Conservation (phyloP, 2,329 filamentous ascomycete genomes). For the Mycogone perniciosa region DNA sequence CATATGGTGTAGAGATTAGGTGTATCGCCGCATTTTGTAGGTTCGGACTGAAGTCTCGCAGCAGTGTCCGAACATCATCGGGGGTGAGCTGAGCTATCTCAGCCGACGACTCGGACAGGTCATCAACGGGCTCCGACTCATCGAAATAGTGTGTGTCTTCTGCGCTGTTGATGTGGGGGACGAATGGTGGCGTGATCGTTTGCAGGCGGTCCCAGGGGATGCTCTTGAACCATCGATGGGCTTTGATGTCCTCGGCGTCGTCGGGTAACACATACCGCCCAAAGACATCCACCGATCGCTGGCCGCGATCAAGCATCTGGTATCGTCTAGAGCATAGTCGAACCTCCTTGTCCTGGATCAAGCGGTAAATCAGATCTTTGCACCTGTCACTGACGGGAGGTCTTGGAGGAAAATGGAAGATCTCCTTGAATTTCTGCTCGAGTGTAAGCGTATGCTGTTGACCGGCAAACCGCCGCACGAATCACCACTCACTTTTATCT, state of each 20-base stretch:
- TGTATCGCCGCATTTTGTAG: conserved; percentile 39
- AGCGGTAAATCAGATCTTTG: conserved; percentile 65
- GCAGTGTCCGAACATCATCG: conserved; percentile 25
- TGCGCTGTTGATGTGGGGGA: conserved; percentile 61
- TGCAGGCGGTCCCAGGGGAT: conserved; percentile 75
- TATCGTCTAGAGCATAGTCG: conserved; percentile 76
- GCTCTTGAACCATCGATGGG: conserved; percentile 76
- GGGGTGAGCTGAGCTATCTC: conserved; percentile 25
- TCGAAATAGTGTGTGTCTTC: conserved; percentile 90
- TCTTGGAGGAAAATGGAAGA: conserved; percentile 63
- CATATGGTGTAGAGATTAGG: conserved; percentile 42
- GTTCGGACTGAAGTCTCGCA: conserved; percentile 34
- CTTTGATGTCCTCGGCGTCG: conserved; percentile 84
- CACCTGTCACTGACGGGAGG: conserved; percentile 63
- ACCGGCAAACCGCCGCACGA: not conserved
- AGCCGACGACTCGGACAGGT: conserved; percentile 47
- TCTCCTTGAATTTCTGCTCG: conserved; percentile 58
- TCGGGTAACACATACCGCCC: conserved; percentile 68
- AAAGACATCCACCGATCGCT: conserved; percentile 19
- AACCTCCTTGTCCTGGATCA: conserved; percentile 67
- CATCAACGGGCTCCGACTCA: conserved; percentile 66
- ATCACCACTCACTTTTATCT: conserved; percentile 60
- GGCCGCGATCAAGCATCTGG: conserved; percentile 52
- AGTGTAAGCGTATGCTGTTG: too few species aligned
- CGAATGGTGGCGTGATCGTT: conserved; percentile 64